Conservation (phyloP, 345 rosid species). For the Cardamine chenopodiifolia region DNA sequence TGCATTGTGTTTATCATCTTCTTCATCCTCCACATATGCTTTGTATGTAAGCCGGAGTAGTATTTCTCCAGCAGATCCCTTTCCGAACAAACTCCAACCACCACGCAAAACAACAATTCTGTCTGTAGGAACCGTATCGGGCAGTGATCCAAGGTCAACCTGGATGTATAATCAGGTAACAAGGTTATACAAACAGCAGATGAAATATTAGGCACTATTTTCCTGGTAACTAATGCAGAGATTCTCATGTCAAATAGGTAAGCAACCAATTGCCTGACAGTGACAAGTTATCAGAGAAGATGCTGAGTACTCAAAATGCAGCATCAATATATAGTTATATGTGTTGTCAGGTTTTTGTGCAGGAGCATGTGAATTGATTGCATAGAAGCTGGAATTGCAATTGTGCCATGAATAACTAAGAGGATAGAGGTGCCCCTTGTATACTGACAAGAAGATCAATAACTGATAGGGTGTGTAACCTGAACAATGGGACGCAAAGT, state of each 20-base stretch:
- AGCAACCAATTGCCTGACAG: conserved; percentile 26
- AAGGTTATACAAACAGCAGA: conserved; percentile 22
- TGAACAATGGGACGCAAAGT: not conserved
- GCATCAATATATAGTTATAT: no score
- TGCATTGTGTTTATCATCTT: conserved; percentile 63
- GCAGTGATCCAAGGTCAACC: conserved; percentile 80
- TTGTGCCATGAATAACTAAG: conserved; percentile 18
- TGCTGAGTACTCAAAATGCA: conserved; percentile 30
- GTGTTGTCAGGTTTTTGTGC: conserved; percentile 16
- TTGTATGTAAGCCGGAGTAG: conserved; percentile 90
- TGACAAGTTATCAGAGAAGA: conserved; percentile 29
- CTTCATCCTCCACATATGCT: conserved; percentile 98
- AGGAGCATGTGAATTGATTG: conserved; percentile 18
- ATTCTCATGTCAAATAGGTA: conserved; percentile 3
- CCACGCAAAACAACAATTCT: conserved; percentile 69
- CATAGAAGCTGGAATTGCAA: not conserved
- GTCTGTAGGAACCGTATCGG: conserved; percentile 96
- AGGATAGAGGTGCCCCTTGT: not conserved
- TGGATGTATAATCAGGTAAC: conserved; percentile 44
- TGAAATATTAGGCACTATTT: not conserved
- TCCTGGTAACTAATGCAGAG: not conserved
- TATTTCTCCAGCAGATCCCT: conserved; percentile 80
- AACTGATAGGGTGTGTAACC: not conserved
- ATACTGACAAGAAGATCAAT: conserved; percentile 14
- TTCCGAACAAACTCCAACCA: conserved; percentile 78